Evolutionary conservation across 2,329 filamentous ascomycete species (phyloP).

Genomic region (Plectosphaerella plurivora): DNA sequence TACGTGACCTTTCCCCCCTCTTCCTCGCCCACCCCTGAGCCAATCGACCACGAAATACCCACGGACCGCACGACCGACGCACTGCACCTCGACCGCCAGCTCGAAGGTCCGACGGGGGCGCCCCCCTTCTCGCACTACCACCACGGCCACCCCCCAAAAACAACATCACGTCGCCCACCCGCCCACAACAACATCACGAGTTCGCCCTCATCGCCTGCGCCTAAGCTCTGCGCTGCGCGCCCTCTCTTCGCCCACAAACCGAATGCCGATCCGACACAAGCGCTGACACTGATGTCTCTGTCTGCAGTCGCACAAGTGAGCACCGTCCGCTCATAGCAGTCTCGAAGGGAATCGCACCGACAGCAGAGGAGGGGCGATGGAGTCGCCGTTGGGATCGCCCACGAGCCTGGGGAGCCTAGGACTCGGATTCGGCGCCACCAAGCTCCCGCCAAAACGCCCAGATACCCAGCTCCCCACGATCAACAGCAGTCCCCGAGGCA

Average conservation of each 20-base stretch:
- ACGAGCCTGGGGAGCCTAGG: conserved; percentile 1
- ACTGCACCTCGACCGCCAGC: background rate
- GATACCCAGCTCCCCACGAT: conserved; percentile 4
- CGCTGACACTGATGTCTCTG: conserved; percentile 10
- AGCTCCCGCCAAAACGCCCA: conserved; percentile 6
- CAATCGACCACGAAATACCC: background rate
- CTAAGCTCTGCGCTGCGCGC: conserved; percentile 1
- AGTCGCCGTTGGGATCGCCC: conserved; percentile 8
- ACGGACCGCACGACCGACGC: background rate
- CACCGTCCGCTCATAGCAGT: conserved; percentile 10
- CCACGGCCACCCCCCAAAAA: conserved; percentile 5
- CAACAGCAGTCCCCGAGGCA: conserved; percentile 6
- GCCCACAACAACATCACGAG: background rate
- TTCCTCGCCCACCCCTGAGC: too few relatives aligned
- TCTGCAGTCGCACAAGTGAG: conserved; percentile 13
- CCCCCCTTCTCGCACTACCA: background rate
- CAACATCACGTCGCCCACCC: conserved; percentile 1
- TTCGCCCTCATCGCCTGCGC: background rate
- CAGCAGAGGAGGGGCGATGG: conserved; percentile 13
- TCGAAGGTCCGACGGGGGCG: background rate
- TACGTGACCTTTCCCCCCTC: conserved; percentile 6
- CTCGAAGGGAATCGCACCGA: conserved; percentile 3
- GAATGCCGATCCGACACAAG: background rate
- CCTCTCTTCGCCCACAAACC: background rate
- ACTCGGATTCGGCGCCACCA: conserved; percentile 6